These are phyloP conservation scores for Fragilaria radians DNA, from an alignment of 108 stramenopile species.

Conservation along the genomic window DNA sequence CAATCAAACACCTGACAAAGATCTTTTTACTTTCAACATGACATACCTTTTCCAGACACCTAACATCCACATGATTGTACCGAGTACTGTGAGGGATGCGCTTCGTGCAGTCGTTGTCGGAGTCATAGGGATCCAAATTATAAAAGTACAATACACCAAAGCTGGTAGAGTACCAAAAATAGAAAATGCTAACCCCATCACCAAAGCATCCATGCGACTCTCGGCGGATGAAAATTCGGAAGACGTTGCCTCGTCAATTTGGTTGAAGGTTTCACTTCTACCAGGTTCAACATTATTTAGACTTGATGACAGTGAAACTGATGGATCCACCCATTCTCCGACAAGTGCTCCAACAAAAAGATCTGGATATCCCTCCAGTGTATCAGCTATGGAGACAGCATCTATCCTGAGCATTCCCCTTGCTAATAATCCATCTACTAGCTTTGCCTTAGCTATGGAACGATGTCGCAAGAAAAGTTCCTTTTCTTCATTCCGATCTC, in stretches of 20 bases:
- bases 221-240: slow-evolving; percentile 8
- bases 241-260: slow-evolving; percentile 2
- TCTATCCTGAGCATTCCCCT: slow-evolving; percentile 81
- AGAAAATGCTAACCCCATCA: slow-evolving; percentile 71
- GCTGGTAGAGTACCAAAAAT: slow-evolving; percentile 57
- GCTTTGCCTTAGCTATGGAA: slow-evolving; percentile 51
- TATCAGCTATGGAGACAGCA: slow-evolving; percentile 81
- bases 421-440: slow-evolving; percentile 58
- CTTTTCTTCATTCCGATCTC: slow-evolving; percentile 40
- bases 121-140: no score
- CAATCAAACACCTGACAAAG: not conserved
- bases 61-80: slow-evolving; percentile 47
- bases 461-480: slow-evolving; percentile 28
- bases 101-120: slow-evolving; percentile 22
- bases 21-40: not conserved
- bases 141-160: slow-evolving; percentile 35
- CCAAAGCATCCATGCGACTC: slow-evolving; percentile 48
- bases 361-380: slow-evolving; percentile 78
- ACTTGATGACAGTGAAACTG: not conserved
- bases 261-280: slow-evolving; percentile 8
- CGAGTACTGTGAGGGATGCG: slow-evolving; percentile 21
- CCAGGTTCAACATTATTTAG: not conserved
- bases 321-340: slow-evolving; percentile 31
- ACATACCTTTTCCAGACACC: slow-evolving; percentile 74
- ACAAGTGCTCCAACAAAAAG: slow-evolving; percentile 64